A percentile compares a stretch with the other conserved stretches of the same genome.
Conservation (phyloP, 495 filamentous ascomycete species). For the Tuber melanosporum region DNA sequence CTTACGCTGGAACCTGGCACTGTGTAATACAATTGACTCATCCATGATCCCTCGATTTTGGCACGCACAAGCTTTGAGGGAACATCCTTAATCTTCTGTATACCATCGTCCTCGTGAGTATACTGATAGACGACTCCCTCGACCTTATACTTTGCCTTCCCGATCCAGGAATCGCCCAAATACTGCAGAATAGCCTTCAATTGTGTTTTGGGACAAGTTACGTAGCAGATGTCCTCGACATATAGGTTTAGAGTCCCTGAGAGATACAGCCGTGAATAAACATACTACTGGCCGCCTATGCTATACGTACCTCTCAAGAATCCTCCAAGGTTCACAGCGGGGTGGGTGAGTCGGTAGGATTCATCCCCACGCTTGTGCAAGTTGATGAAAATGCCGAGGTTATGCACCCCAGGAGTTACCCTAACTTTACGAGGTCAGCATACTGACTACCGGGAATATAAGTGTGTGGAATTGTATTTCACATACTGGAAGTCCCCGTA, state of each 20-base stretch:
- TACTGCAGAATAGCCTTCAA: constrained; percentile 89
- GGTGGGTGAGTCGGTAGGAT: constrained; percentile 90
- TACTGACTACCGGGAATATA: background rate
- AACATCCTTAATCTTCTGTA: constrained; percentile 72
- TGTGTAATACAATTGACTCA: constrained; percentile 62
- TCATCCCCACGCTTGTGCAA: constrained; percentile 73
- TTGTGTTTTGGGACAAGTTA: constrained; percentile 78
- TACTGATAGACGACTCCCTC: constrained; percentile 88
- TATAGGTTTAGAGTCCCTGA: constrained; percentile 61
- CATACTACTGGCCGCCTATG: constrained; percentile 17
- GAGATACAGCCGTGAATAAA: constrained; percentile 5
- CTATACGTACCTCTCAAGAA: constrained; percentile 59
- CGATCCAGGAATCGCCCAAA: constrained; percentile 89
- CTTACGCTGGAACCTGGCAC: constrained; percentile 49
- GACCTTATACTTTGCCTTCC: constrained; percentile 80
- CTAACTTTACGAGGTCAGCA: constrained; percentile 49
- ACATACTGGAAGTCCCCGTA: constrained; percentile 70
- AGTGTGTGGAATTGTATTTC: background rate
- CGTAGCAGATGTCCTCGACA: constrained; percentile 78
- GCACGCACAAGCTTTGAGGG: constrained; percentile 74
- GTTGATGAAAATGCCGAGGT: constrained; percentile 90
- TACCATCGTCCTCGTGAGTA: constrained; percentile 68
- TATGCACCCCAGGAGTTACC: constrained; percentile 85
- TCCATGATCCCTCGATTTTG: constrained; percentile 79
- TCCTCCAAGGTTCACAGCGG: constrained; percentile 84